These are phyloP conservation scores for Xylaria sp. DNA, from an alignment of 2,329 filamentous ascomycete species.

Conservation along the genomic window DNA sequence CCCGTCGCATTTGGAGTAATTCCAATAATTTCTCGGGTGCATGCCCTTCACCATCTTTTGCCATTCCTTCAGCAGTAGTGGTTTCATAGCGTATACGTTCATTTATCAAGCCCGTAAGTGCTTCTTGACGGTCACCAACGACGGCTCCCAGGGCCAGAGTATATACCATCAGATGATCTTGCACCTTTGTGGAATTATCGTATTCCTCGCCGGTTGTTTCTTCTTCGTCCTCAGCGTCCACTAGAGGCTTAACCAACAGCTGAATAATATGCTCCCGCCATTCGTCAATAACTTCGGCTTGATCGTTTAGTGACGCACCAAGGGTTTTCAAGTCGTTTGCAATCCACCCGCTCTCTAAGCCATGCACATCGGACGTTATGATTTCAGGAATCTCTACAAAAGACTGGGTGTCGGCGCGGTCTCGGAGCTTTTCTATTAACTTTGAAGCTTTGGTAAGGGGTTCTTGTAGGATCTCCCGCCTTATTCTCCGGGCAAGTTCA, in stretches of 20 bases:
- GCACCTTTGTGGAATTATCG: conserved; percentile 83
- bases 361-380: conserved; percentile 61
- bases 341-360: conserved; percentile 77
- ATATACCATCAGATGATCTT: conserved; percentile 90
- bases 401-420: conserved; percentile 60
- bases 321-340: conserved; percentile 74
- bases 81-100: conserved; percentile 79
- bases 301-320: conserved; percentile 73
- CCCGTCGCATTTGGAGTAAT: conserved; percentile 59
- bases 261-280: conserved; percentile 80
- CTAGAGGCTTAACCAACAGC: conserved; percentile 76
- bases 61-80: conserved; percentile 67
- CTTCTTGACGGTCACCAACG: conserved; percentile 80
- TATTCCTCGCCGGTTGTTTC: conserved; percentile 92
- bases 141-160: conserved; percentile 80
- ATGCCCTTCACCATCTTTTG: conserved; percentile 72
- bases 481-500: conserved; percentile 78
- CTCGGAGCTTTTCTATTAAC: conserved; percentile 71
- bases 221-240: conserved; percentile 80
- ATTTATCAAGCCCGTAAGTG: conserved; percentile 81
- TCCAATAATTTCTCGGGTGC: conserved; percentile 71
- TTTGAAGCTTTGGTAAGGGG: conserved; percentile 65
- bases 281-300: conserved; percentile 75
- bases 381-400: conserved; percentile 74
- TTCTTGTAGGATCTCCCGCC: conserved; percentile 78